Conservation (phyloP, 805 yeast genomes). For the Yamadazyma paraphyllophila region DNA sequence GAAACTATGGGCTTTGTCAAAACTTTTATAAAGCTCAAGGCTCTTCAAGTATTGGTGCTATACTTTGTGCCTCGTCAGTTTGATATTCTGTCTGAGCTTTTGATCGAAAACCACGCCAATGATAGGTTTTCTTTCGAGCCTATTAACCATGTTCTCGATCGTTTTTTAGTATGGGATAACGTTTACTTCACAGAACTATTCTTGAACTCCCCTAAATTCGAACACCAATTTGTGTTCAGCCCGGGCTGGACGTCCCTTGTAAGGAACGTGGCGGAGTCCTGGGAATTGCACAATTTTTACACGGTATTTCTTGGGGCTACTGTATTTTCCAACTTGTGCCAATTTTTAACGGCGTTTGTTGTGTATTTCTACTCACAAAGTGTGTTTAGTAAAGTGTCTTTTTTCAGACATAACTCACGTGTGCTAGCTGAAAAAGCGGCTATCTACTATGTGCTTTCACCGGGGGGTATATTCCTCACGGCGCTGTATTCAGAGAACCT, state of each 20-base stretch:
- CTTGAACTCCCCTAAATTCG: constrained; percentile 52
- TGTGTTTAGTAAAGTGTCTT: constrained; percentile 22
- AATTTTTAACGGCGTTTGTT: constrained; percentile 47
- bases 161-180: constrained; percentile 78
- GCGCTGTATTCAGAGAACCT: constrained; percentile 76
- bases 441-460: constrained; percentile 56
- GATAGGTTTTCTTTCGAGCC: not conserved
- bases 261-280: constrained; percentile 13
- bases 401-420: constrained; percentile 16
- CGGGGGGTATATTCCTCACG: constrained; percentile 77
- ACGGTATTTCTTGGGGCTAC: constrained; percentile 47
- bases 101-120: constrained; percentile 20
- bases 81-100: constrained; percentile 46
- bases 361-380: constrained; percentile 48
- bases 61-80: constrained; percentile 44
- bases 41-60: constrained; percentile 35
- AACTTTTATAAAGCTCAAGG: constrained; percentile 4
- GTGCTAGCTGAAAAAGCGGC: constrained; percentile 30
- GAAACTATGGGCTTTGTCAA: not conserved
- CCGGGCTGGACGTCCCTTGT: constrained; percentile 69
- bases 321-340: constrained; percentile 50
- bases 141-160: constrained; percentile 35
- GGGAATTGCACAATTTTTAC: constrained; percentile 34
- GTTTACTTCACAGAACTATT: constrained; percentile 70
- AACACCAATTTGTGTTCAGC: constrained; percentile 89